These are phyloP conservation scores for Coniferiporia sulphurascens DNA, from an alignment of 1,284 basidiomycete species.

Conservation along the genomic window DNA sequence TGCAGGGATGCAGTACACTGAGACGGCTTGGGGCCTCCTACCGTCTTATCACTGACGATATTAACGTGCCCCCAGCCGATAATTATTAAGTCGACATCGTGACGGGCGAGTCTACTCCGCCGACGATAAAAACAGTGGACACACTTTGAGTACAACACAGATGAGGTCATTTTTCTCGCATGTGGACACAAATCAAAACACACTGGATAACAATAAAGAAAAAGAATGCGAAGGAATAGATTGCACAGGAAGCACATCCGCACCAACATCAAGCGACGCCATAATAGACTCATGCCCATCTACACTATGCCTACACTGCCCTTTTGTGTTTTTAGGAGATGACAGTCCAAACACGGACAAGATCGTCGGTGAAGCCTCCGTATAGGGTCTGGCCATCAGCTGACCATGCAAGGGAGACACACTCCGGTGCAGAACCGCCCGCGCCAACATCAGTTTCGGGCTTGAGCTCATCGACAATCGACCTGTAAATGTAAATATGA, in stretches of 20 bases:
- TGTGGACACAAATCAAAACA: neutral
- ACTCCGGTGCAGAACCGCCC: constrained; percentile 86
- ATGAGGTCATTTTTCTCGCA: neutral
- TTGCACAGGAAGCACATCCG: constrained; percentile 1
- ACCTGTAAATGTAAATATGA: constrained; percentile 48
- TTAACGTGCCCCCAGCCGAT: too few relatives aligned
- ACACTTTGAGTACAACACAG: neutral
- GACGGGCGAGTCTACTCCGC: too few relatives aligned
- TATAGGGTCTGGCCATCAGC: constrained; percentile 97
- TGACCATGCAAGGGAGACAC: constrained; percentile 98
- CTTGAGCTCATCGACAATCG: constrained; percentile 98
- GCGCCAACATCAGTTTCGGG: constrained; percentile 79
- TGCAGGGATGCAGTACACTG: too few relatives aligned
- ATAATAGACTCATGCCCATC: constrained; percentile 10
- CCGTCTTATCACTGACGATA: too few relatives aligned
- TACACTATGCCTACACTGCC: constrained; percentile 5
- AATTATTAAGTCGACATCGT: too few relatives aligned
- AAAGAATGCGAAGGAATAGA: neutral
- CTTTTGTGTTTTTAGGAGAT: constrained; percentile 44
- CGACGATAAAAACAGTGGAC: neutral
- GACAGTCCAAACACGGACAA: constrained; percentile 91
- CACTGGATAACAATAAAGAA: neutral
- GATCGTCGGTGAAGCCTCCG: constrained; percentile 91
- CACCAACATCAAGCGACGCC: neutral
- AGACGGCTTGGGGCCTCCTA: too few relatives aligned